Base-by-base conservation (phyloP, 2,329 filamentous ascomycete genomes). In the Zymoseptoria crescenta region DNA sequence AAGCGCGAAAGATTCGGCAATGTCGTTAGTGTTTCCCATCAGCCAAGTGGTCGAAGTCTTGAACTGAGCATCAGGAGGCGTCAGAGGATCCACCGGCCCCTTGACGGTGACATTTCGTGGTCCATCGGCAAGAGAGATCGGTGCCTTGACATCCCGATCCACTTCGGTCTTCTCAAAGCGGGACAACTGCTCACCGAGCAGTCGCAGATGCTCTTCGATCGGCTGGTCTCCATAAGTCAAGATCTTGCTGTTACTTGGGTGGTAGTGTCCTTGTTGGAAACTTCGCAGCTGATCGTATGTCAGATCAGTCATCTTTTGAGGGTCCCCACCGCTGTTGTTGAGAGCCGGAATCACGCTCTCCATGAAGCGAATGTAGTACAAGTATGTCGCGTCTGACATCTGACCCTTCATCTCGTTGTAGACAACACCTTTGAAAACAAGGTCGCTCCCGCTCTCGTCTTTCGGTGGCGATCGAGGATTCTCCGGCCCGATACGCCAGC, bases 331-430 rank as follows among this genome's bases (percentile, higher is more conserved):
- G 1, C 93, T 97, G 76, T 99, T 97, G 77, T 99, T 89, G 73
- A 99, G 88, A 45, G 88, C 87, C 0, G 94, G 94, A 71, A 96
- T 94, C 56, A 99, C 90, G 72, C 94, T 88, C 68, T 97, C 91
- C 71, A 96, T 91, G 75, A 96, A 99, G 56, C 88, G 84, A 66
- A 96, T 96, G 74, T 96, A 97, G 78, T 90, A 99, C 0, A 97
- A 79, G 69, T 99, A 99, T 65, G 91, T 91, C 6, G 93, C 91
- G 73, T 99, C 94, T 1, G 94, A 97, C 87, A 97, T 96, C 72
- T 96, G 92, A 0, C 94, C 94, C 77, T 99, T 99, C 94, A 99
- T 99, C 77, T 99, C 94, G 70, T 99, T 99, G 77, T 97, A 97
- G 0, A 97, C 93, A 1, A 97, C 94, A 27, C 93, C 93, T 77